phyloP scores from a whole-genome alignment of 1,284 basidiomycete species.

The Cerioporus squamosus region DNA sequence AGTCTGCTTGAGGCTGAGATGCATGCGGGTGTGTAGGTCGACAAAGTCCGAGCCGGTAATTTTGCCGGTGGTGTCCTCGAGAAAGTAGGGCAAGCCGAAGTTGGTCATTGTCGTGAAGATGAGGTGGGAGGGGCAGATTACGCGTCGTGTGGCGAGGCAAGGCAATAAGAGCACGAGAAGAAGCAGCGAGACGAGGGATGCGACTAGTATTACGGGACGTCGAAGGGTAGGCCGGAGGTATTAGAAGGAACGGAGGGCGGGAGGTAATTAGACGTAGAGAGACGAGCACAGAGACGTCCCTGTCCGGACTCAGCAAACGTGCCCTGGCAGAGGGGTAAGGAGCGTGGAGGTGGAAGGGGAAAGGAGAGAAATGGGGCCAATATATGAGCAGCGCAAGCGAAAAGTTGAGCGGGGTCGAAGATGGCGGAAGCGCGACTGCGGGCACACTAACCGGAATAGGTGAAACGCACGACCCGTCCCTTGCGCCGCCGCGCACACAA shows the following conservation, averaged over 20 bases:
- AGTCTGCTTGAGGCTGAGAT: conserved; percentile 53
- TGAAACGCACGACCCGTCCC: not conserved
- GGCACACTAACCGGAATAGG: not conserved
- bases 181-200: not conserved
- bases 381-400: not conserved
- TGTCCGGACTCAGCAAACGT: not conserved
- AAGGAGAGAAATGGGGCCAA: not conserved
- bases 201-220: not conserved
- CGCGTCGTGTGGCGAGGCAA: not conserved
- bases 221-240: not conserved
- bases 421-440: not conserved
- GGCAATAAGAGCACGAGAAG: conserved; percentile 6
- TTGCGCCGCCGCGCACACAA: not conserved
- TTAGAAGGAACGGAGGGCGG: not conserved
- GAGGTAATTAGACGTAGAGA: not conserved
- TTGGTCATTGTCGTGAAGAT: conserved; percentile 39
- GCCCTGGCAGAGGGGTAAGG: not conserved
- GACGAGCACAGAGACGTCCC: not conserved
- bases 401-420: not conserved
- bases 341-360: not conserved
- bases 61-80: conserved; percentile 62
- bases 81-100: conserved; percentile 61
- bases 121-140: conserved; percentile 1
- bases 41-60: conserved; percentile 58
- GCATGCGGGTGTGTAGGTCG: conserved; percentile 66